These are phyloP conservation scores for Vicia villosa DNA, from an alignment of 306 rosid genomes.

Conservation along the genomic window DNA sequence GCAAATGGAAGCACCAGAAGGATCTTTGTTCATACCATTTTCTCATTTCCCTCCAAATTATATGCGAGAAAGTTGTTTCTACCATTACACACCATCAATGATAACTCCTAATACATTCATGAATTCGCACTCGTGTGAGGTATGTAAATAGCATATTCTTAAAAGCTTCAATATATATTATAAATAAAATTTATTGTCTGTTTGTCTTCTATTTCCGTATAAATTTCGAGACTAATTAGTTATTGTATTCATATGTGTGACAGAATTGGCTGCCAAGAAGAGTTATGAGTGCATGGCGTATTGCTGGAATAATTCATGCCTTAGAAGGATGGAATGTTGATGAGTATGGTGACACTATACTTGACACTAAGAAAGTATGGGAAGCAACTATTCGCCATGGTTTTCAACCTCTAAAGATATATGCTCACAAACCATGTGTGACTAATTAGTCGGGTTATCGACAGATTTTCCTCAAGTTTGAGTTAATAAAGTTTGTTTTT, in stretches of 20 bases:
- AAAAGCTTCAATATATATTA: not conserved
- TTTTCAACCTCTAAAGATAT: constrained; percentile 42
- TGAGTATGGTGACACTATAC: constrained; percentile 48
- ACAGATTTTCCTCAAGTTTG: not conserved
- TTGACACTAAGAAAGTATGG: constrained; percentile 45
- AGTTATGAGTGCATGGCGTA: constrained; percentile 70
- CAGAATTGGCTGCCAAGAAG: constrained; percentile 64
- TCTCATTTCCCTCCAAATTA: constrained; percentile 67
- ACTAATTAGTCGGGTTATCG: not conserved
- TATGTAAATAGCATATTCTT: constrained; percentile 12
- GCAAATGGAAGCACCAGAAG: constrained; percentile 55
- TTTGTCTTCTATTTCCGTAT: no score
- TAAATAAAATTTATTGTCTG: no score
- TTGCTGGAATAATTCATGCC: constrained; percentile 61
- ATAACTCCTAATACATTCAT: constrained; percentile 43
- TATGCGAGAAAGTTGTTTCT: constrained; percentile 57
- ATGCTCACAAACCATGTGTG: not conserved
- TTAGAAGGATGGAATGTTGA: constrained; percentile 62
- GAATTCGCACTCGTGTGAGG: constrained; percentile 74
- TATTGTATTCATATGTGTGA: not conserved
- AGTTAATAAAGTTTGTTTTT: not conserved
- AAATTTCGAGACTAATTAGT: not conserved
- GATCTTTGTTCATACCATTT: constrained; percentile 64
- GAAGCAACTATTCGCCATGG: constrained; percentile 57
- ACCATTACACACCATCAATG: constrained; percentile 67